Evolutionary conservation across 2,329 filamentous ascomycete genomes (phyloP), one percentile per base, ranked within the genome.

Genomic region (Alternaria novae-zelandiae): DNA sequence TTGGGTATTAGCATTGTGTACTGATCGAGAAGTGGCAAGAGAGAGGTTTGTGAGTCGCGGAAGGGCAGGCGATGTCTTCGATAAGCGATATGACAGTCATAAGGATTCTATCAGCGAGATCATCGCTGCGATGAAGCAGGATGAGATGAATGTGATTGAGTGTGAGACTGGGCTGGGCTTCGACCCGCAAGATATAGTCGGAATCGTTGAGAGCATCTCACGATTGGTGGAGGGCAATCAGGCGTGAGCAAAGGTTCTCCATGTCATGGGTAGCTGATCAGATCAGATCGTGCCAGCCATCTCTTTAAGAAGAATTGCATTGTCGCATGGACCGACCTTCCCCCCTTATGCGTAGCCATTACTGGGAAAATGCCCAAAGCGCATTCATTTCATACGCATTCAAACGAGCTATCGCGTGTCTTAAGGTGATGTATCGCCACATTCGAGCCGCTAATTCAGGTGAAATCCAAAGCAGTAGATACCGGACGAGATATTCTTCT

Each of bases 401-500:
- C 23, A 43, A n/a, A 28, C 28, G 13, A 30, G 46, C 36, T 53
- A 13, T 13, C 13, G 36, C 20, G 17, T 17, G 41, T 45, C 20
- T 32, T 43, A 47, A 53, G 41, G 13, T 32, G n/a, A 77, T 84
- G 81, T 84, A 74, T 79, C 82, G 82, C 82, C 81, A 79, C 82
- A 81, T 80, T 81, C 83, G 83, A 85, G 80, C 83, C 82, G 80
- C 82, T 81, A 78, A 78, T 83, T 83, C 80, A 82, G 80, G 73
- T 77, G 70, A 78, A 78, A 81, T 84, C 82, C 77, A 78, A 79
- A 83, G 83, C 82, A 81, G 83, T 81, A 85, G 83, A 85, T 85
- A 85, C 83, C 78, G 82, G 82, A 82, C 81, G 79, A 74, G 62
- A 57, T 28, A 80, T 82, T 75, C 67, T 62, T 84, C 82, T 84